phyloP scores from a whole-genome alignment of 768 basidiomycete genomes.

The Phylloporus sp. region DNA sequence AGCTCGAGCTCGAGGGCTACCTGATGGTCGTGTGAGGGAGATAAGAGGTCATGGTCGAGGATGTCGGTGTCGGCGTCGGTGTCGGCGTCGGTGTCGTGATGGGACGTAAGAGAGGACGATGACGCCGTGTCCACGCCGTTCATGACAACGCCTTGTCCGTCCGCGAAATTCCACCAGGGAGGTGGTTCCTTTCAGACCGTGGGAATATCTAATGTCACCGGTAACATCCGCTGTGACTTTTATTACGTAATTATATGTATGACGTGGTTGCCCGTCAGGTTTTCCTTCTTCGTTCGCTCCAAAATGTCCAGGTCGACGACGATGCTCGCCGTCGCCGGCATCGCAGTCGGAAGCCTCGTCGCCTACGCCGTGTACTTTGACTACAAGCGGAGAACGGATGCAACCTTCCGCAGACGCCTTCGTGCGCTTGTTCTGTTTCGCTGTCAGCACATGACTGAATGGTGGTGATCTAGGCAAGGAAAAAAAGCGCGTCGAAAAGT shows the following conservation, averaged over 20 bases:
- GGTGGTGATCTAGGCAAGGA: conserved; percentile 65
- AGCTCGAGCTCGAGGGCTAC: conserved; percentile 28
- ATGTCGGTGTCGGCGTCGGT: conserved; percentile 32
- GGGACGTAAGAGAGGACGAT: conserved; percentile 27
- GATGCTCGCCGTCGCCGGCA: conserved; percentile 37
- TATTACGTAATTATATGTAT: conserved; percentile 24
- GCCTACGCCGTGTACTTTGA: conserved; percentile 94
- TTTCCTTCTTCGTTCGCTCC: too few species aligned
- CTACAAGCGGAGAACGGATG: conserved; percentile 86
- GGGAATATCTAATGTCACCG: conserved; percentile 14
- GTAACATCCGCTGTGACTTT: conserved; percentile 9
- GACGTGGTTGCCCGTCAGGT: too few species aligned
- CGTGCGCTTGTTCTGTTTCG: conserved; percentile 47
- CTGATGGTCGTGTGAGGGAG: conserved; percentile 31
- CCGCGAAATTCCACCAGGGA: conserved; percentile 20
- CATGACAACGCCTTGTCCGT: conserved; percentile 32
- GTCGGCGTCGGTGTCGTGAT: conserved; percentile 28
- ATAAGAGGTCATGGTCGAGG: conserved; percentile 31
- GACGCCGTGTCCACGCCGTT: conserved; percentile 38
- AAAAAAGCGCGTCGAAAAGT: conserved; percentile 81
- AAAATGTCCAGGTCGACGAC: conserved; percentile 34
- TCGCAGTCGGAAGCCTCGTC: conserved; percentile 50
- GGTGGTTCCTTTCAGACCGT: too few species aligned
- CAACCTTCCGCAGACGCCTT: conserved; percentile 81
- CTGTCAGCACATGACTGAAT: neutral